phyloP scores from a whole-genome alignment of 2,329 filamentous ascomycete genomes.

The Fusarium sp. region DNA sequence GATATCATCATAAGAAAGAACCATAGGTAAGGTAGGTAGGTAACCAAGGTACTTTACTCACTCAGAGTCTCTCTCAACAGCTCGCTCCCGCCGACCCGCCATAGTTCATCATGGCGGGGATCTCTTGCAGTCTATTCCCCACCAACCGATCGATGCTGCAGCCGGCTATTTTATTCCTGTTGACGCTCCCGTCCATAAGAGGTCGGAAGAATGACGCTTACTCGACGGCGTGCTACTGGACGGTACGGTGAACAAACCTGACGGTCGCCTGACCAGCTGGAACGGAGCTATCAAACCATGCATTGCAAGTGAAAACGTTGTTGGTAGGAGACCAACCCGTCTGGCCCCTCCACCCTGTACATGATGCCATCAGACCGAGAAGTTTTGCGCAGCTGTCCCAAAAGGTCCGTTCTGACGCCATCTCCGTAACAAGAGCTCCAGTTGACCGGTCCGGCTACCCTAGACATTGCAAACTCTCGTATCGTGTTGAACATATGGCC shows the following conservation, averaged over 20 bases:
- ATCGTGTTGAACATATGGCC: neutral
- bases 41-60: neutral
- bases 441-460: slow-evolving; percentile 35
- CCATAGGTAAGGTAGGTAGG: neutral
- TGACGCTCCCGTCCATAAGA: slow-evolving; percentile 38
- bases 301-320: slow-evolving; percentile 21
- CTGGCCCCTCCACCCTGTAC: slow-evolving; percentile 23
- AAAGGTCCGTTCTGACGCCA: slow-evolving; percentile 41
- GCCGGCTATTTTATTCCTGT: slow-evolving; percentile 20
- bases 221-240: slow-evolving; percentile 43
- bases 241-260: slow-evolving; percentile 23
- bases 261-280: slow-evolving; percentile 34
- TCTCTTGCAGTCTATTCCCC: slow-evolving; percentile 37
- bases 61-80: slow-evolving; percentile 5
- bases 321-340: slow-evolving; percentile 2
- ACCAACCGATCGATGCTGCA: slow-evolving; percentile 39
- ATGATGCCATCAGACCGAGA: slow-evolving; percentile 35
- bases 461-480: neutral
- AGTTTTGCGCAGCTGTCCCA: slow-evolving; percentile 17
- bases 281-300: slow-evolving; percentile 22
- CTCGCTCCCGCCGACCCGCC: slow-evolving; percentile 19
- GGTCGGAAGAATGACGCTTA: slow-evolving; percentile 45
- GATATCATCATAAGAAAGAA: neutral
- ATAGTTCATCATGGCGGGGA: slow-evolving; percentile 37
- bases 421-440: slow-evolving; percentile 22